These are phyloP conservation scores for Cercospora sp. DNA, from an alignment of 2,329 filamentous ascomycete genomes.

Conservation along the genomic window DNA sequence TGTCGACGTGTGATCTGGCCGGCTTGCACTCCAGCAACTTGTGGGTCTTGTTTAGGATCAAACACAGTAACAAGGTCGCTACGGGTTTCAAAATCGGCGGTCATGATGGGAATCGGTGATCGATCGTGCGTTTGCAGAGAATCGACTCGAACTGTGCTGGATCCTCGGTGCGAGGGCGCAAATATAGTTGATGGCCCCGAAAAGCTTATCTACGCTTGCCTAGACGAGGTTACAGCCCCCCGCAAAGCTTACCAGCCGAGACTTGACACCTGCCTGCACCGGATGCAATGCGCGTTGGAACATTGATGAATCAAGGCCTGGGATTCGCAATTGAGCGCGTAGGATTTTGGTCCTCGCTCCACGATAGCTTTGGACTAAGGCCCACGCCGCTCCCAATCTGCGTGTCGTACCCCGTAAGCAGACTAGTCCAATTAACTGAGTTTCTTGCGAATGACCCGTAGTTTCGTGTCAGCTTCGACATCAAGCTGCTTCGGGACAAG, in stretches of 20 bases:
- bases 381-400: not conserved
- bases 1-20: not conserved
- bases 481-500: not conserved
- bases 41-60: not conserved
- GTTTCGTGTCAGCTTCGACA: not conserved
- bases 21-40: not conserved
- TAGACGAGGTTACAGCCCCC: not conserved
- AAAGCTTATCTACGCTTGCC: not conserved
- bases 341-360: not conserved
- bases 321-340: not conserved
- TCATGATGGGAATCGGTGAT: not conserved
- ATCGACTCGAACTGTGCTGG: not conserved
- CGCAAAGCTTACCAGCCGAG: not conserved
- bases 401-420: not conserved
- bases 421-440: not conserved
- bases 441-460: slow-evolving; percentile 1
- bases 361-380: not conserved
- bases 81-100: not conserved
- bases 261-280: not conserved
- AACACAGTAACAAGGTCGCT: not conserved
- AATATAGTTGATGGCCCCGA: not conserved
- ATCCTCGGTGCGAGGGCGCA: not conserved
- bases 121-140: not conserved
- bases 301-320: not conserved
- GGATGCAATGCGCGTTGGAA: not conserved